Evolutionary conservation across 345 rosid genomes (phyloP).

Genomic region (Salix koriyanagi): DNA sequence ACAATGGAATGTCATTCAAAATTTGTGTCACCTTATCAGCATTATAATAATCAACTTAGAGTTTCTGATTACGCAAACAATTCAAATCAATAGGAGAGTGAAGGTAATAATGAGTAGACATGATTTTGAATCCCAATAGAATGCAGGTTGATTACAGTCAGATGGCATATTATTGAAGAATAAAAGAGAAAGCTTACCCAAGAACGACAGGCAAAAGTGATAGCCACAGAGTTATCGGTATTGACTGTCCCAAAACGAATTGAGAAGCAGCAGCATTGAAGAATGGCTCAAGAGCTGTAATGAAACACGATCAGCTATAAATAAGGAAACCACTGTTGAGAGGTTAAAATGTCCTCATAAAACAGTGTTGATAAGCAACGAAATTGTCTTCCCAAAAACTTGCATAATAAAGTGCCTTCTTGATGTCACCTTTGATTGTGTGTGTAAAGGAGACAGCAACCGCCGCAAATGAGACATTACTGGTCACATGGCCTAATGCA

Average conservation of each 20-base stretch:
- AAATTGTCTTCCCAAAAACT: not conserved
- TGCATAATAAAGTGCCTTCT: not conserved
- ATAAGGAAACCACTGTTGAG: not conserved
- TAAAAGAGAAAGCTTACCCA: constrained; percentile 44
- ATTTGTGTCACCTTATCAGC: not conserved
- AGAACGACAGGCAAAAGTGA: constrained; percentile 86
- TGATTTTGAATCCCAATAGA: not conserved
- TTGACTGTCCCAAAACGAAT: constrained; percentile 76
- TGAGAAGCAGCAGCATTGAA: constrained; percentile 97
- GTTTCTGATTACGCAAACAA: not conserved
- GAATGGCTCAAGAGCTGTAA: constrained; percentile 95
- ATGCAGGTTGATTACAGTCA: not conserved
- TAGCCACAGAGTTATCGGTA: constrained; percentile 82
- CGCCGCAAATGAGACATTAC: constrained; percentile 92
- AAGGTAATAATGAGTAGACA: not conserved
- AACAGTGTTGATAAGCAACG: not conserved
- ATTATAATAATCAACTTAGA: not conserved
- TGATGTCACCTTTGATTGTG: constrained; percentile 67
- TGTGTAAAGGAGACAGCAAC: constrained; percentile 98
- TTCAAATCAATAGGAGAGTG: not conserved
- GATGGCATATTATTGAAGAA: not conserved
- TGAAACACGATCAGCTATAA: constrained; percentile 1
- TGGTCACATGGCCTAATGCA: constrained; percentile 88
- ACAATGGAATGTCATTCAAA: not conserved
- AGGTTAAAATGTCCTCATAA: not conserved